Evolutionary conservation across 2,329 filamentous ascomycete genomes (phyloP), one percentile per base, ranked within the genome.

Genomic region (Aureobasidium uvarum): DNA sequence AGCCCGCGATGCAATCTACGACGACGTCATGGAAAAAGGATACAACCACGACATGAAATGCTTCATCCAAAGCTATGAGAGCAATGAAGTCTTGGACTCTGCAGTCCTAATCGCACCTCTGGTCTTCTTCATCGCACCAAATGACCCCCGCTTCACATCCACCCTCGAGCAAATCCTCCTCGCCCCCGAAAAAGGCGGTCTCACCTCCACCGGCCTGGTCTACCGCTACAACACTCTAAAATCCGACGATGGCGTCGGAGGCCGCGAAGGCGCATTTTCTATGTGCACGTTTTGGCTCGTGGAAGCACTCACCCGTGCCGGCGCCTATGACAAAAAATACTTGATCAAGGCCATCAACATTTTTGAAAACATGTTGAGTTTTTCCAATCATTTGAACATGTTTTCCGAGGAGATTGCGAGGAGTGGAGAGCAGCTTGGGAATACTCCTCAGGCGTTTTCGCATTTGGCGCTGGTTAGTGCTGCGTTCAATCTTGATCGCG

Each of bases 281-380:
- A 92, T 92, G 89, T 91, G 89, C 72, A 92, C 89, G 0, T 92
- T 92, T 74, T 92, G 90, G 90, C 84, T 92, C 0, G 88, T 92
- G 14, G 90, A 92, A 76, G 89, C 89, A 28, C 83, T 92, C 77
- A 90, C 89, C 36, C 83, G 89, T 38, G 75, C 75, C 38, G 75
- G 74, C 18, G 72, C 72, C 6, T 88, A 89, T 74, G 86, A 90
- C 69, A 79, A 80, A n/a, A 86, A 84, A 68, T 89, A 90, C 69
- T 78, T 88, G 23, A 74, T 79, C 59, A 75, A 77, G 56, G 80
- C 89, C 7, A 81, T 90, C 69, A 88, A 84, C 69, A 80, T 91
- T 48, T 92, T 92, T 70, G 89, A 92, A 76, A 91, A 91, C 71
- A 90, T 92, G 81, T 80, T 92, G 28, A 83, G 83, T 68, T 92